Evolutionary conservation across 345 rosid species (phyloP), one percentile per base, ranked within the genome.

Genomic region (Carallia brachiata): DNA sequence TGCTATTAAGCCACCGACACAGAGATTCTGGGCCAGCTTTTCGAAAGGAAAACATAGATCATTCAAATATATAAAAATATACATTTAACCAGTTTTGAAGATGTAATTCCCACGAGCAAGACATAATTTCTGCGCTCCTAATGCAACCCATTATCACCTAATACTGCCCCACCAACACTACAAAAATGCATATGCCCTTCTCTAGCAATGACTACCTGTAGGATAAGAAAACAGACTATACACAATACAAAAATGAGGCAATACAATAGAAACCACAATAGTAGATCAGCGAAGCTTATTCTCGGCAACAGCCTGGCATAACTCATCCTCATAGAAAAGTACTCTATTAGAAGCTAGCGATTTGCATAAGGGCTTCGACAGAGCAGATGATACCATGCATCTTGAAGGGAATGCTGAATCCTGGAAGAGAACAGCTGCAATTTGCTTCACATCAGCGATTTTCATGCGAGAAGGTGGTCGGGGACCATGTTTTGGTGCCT

Each of bases 251-350:
- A 48, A 72, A 62, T 32, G 63, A 61, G 17, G 64, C 18, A 53
- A 62, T 23, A 56, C 60, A 52, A 73, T 48, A 54, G 62, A 56
- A 56, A 56, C 17, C 32, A 56, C 60, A 27, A 10, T 6, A 10
- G 13, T 15, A 13, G 28, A 80, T 91, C 89, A 91, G 68, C 73
- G 87, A 69, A 90, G 95, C 77, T 90, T 93, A 75, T 90, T 89
- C 72, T 90, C 93, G 76, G 97, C 94, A 81, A 94, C 97, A 60
- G 98, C 97, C 70, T 91, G 95, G 81, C 98, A 91, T 69, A 94
- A 74, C 66, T 94, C 98, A 36, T 94, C 98, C 81, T 94, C 98
- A 4, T 86, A 94, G 81, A 94, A 90, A 37, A 94, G 82, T 16
- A 83, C 98, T 9, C 98, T 80, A 76, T 82, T 94, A 23, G 93